Evolutionary conservation across 2,329 filamentous ascomycete species (phyloP), one percentile per base, ranked within the genome.

Genomic region (Aspergillus brunneoviolaceus): DNA sequence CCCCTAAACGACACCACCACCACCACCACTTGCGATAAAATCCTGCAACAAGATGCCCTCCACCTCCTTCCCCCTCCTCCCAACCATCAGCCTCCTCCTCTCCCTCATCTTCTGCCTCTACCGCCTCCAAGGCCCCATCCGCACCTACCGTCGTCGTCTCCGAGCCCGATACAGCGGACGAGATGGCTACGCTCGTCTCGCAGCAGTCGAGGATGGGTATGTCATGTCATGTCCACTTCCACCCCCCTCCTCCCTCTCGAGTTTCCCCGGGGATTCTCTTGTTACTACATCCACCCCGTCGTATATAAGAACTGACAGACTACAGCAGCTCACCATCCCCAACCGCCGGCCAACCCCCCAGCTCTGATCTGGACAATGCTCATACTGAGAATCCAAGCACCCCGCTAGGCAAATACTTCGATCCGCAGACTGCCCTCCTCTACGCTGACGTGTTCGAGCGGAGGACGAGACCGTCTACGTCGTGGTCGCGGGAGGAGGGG

Each of bases 401-500:
- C 29, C 62, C 51, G 11, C 55, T 69, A 9, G 58, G 60, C 2
- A 62, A 55, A 57, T 69, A 66, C 50, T 70, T 71, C 53, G 60
- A 71, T 60, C 60, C 59, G 5, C 19, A 51, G 9, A 67, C 67
- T 2, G 60, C 52, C 9, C 48, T 55, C 21, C 35, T 71, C 25
- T 49, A 61, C 51, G 25, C 49, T 3, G 25, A 62, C 10, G 54
- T 66, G 5, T 42, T 69, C 3, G 53, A 60, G 3, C 63, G 50
- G 2, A 9, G 39, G 39, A 47, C 51, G 35, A 53, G 25, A 2
- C 60, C 59, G 50, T 60, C 51, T 48, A 9, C 2, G 7, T 63
- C 56, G 12, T 49, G 49, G 14, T 10, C 21, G 2, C 55, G 49
- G 57, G 55, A 58, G 23, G 47, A 56, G 7, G 35, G 52, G 23